Percentiles rank a stretch among this genome's conserved stretches.
These are phyloP conservation scores for Penicillium goetzii DNA, from an alignment of 495 filamentous ascomycete species.

Conservation along the genomic window DNA sequence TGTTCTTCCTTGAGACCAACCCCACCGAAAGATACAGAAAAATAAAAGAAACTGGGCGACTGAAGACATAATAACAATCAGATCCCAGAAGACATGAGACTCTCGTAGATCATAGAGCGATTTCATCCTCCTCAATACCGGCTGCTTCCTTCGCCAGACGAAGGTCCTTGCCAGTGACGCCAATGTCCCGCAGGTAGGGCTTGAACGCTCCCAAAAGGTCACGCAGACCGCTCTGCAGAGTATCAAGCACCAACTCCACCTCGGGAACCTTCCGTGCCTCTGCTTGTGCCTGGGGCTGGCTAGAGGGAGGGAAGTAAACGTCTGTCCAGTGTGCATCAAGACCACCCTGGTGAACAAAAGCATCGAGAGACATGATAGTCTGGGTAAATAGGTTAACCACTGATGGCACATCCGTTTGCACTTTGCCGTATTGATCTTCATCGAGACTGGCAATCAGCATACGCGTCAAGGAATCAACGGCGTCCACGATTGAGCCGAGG, in stretches of 20 bases:
- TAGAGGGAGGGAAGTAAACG: conserved; percentile 54
- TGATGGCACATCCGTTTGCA: conserved; percentile 72
- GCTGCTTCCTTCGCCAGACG: conserved; percentile 68
- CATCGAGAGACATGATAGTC: conserved; percentile 69
- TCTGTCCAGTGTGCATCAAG: conserved; percentile 84
- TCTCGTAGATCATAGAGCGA: conserved; percentile 27
- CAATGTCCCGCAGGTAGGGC: conserved; percentile 67
- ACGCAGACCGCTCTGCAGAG: conserved; percentile 61
- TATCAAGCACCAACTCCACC: conserved; percentile 63
- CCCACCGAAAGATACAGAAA: conserved; percentile 20
- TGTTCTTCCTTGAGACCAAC: conserved; percentile 27
- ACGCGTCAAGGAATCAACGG: conserved; percentile 66
- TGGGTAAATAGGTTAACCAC: conserved; percentile 72
- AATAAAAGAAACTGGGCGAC: conserved; percentile 19
- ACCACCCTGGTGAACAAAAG: conserved; percentile 56
- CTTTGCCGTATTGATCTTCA: conserved; percentile 88
- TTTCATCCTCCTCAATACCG: conserved; percentile 36
- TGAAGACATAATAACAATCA: conserved; percentile 14
- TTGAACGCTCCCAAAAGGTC: conserved; percentile 70
- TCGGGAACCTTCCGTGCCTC: conserved; percentile 53
- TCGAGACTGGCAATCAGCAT: conserved; percentile 72
- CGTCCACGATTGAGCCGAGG: conserved; percentile 66
- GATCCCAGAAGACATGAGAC: conserved; percentile 2
- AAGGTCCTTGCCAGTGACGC: conserved; percentile 67
- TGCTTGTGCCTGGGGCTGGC: conserved; percentile 44